phyloP scores from a whole-genome alignment of 257 asterid genomes.

The Leptodermis oblonga region DNA sequence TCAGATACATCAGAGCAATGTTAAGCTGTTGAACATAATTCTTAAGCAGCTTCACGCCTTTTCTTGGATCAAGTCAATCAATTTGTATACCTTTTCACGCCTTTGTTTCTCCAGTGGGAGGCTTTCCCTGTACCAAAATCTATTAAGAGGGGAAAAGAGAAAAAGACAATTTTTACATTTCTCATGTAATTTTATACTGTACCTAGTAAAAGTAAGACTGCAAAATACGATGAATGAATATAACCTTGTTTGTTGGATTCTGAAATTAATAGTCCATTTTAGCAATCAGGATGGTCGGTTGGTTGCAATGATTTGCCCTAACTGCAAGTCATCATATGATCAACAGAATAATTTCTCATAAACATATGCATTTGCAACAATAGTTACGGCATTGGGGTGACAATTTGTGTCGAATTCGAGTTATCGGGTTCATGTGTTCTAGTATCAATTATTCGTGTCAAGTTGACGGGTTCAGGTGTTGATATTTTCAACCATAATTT shows the following conservation, averaged over 20 bases:
- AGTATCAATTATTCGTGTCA: no score
- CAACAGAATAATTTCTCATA: conserved; percentile 12
- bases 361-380: conserved; percentile 37
- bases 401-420: no score
- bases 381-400: no score
- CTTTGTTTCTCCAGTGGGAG: conserved; percentile 31
- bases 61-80: conserved; percentile 15
- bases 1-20: no score
- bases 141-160: no score
- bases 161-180: not conserved
- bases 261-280: conserved; percentile 34
- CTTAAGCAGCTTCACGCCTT: not conserved
- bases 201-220: no score
- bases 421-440: no score
- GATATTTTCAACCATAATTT: no score
- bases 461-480: no score
- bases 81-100: conserved; percentile 32
- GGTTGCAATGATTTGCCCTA: conserved; percentile 39
- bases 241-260: conserved; percentile 23
- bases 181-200: no score
- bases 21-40: no score
- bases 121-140: conserved; percentile 31
- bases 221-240: not conserved
- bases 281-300: conserved; percentile 25
- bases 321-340: conserved; percentile 22